Evolutionary conservation across 352 stramenopile genomes (phyloP), one percentile per base, ranked within the genome.

Genomic region (Phytophthora colocasiae): DNA sequence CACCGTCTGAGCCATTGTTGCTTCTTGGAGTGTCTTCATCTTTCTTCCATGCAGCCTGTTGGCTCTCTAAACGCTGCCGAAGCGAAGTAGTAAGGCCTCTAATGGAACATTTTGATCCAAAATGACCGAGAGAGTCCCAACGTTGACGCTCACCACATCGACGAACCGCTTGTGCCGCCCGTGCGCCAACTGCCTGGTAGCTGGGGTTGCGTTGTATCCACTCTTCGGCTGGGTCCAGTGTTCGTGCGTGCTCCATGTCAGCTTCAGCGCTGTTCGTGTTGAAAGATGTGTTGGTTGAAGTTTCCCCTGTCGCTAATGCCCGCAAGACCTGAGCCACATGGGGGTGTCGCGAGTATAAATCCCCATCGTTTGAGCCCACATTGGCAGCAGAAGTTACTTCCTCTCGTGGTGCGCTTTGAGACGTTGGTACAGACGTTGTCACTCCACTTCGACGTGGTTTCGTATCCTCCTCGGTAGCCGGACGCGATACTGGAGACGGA

Each of bases 51-150:
- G 60, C 57, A 2, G 17, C 48, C 36, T 73, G 62, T 29, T 81
- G 66, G 1, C 45, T 22, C 4, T 80, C 63, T 10, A 87, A 7
- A 1, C 73, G 67, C 32, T 70, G 54, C 4, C 60, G 46, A 15
- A 89, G 51, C 1, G 44, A 55, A 4, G 47, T 41, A 15, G 77
- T 24, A 8, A 59, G 32, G 10, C 52, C 3, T 12, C n/a, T 43
- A 46, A 14, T 4, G 17, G n/a, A 36, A n/a, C 9, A 15, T 15
- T 39, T 40, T 1, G 19, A 60, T 2, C 10, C 44, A 43, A 85
- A 87, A 29, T 85, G 71, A 0, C 32, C 46, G 1, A 77, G 73
- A 7, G 76, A 74, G 43, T 91, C 82, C 80, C 82, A 89, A 1
- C 80, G 82, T 43, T 65, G 48, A 14, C 80, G 80, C 41, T 77